A percentile compares a stretch with the other conserved stretches of the same genome.
Evolutionary conservation across 305 asterid species (phyloP).

Genomic region (Fraxinus baroniana): DNA sequence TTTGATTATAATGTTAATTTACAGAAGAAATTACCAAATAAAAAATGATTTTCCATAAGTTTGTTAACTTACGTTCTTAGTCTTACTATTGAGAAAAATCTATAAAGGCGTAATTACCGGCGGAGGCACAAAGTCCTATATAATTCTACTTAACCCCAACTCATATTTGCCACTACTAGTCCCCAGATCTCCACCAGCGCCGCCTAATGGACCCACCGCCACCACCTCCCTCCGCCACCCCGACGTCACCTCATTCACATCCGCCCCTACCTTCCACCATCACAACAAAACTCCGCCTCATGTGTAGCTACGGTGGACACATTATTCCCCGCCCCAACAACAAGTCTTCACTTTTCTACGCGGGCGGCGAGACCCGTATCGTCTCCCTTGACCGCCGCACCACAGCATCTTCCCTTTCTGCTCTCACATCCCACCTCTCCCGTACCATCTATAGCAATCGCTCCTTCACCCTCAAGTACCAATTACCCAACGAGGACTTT

Average conservation of each 20-base stretch:
- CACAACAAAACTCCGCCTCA: slow-evolving; percentile 60
- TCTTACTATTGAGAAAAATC: neutral
- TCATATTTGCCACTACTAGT: neutral
- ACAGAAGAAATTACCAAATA: neutral
- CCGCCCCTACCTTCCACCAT: slow-evolving; percentile 46
- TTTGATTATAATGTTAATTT: neutral
- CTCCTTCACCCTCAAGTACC: slow-evolving; percentile 72
- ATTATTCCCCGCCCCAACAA: too few species aligned
- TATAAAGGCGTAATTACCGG: slow-evolving; percentile 39
- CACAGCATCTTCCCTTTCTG: slow-evolving; percentile 45
- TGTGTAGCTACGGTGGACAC: slow-evolving; percentile 40
- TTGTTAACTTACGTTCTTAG: neutral
- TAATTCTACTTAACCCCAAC: neutral
- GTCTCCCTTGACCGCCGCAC: slow-evolving; percentile 70
- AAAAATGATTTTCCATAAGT: neutral
- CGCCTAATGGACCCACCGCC: slow-evolving; percentile 50
- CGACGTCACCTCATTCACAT: slow-evolving; percentile 19
- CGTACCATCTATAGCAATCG: slow-evolving; percentile 53
- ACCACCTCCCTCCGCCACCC: slow-evolving; percentile 40
- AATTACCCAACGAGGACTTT: slow-evolving; percentile 73
- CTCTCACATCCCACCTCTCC: slow-evolving; percentile 58
- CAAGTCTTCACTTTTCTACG: too few species aligned
- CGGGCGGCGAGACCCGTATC: too few species aligned
- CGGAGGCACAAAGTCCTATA: slow-evolving; percentile 35
- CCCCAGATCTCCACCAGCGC: neutral